phyloP scores from a whole-genome alignment of 75 land plant species.

The Sequoiadendron giganteum region DNA sequence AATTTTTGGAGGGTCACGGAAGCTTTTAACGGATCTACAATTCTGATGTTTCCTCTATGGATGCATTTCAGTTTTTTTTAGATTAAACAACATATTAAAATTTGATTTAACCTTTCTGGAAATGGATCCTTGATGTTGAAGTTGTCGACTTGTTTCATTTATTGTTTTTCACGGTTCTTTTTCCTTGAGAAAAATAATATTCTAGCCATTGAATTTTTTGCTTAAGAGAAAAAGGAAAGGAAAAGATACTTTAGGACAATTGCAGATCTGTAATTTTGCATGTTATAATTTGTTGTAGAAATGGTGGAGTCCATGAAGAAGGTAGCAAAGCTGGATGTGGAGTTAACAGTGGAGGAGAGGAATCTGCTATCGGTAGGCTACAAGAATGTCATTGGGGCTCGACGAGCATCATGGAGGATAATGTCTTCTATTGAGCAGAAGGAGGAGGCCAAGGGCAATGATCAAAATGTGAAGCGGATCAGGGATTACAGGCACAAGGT shows the following conservation, averaged over 20 bases:
- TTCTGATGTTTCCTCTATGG: not conserved
- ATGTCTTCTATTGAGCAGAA: conserved; percentile 71
- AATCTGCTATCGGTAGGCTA: conserved; percentile 64
- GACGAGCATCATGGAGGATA: conserved; percentile 72
- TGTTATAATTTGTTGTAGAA: not conserved
- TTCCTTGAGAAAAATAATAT: not conserved
- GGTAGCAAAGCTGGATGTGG: conserved; percentile 62
- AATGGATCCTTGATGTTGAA: not conserved
- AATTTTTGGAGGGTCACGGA: not conserved
- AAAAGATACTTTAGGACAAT: not conserved
- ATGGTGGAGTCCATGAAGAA: conserved; percentile 70
- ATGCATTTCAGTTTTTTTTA: not conserved
- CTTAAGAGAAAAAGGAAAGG: too few species aligned
- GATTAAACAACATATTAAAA: not conserved
- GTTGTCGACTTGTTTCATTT: not conserved
- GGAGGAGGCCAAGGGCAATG: conserved; percentile 65
- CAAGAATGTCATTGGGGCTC: conserved; percentile 66
- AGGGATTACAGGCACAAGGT: conserved; percentile 62
- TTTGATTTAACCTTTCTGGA: not conserved
- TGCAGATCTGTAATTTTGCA: not conserved
- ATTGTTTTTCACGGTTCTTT: not conserved
- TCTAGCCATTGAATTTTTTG: not conserved
- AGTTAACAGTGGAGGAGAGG: conserved; percentile 66
- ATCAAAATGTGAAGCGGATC: conserved; percentile 52
- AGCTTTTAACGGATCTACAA: not conserved